Evolutionary conservation across 495 filamentous ascomycete genomes (phyloP).

Genomic region (Neurospora sp.): DNA sequence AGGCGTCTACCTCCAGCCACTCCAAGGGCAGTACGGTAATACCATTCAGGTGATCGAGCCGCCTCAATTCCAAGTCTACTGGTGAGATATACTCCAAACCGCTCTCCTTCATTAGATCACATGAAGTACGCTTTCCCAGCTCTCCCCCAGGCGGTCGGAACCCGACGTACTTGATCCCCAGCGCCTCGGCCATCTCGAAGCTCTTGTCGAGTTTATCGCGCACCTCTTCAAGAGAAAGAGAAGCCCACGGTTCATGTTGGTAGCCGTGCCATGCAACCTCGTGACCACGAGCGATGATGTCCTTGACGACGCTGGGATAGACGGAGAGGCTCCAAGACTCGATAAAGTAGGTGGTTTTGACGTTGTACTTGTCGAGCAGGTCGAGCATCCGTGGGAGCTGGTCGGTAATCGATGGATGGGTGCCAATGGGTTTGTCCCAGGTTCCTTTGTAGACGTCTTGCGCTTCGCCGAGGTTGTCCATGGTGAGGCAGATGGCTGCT

Average conservation of each 20-base stretch:
- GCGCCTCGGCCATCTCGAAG: slow-evolving; percentile 6
- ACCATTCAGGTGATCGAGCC: neutral
- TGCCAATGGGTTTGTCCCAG: slow-evolving; percentile 21
- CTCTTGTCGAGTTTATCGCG: slow-evolving; percentile 14
- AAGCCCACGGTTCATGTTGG: slow-evolving; percentile 23
- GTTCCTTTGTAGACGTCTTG: slow-evolving; percentile 18
- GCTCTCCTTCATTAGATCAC: slow-evolving; percentile 9
- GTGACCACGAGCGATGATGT: slow-evolving; percentile 12
- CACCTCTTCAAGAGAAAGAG: slow-evolving; percentile 9
- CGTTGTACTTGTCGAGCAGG: slow-evolving; percentile 13
- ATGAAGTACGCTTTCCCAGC: slow-evolving; percentile 16
- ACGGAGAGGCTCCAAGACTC: slow-evolving; percentile 26
- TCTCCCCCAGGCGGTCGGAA: slow-evolving; percentile 25
- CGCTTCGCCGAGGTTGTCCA: slow-evolving; percentile 33
- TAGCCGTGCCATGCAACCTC: slow-evolving; percentile 28
- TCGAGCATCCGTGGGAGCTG: slow-evolving; percentile 24
- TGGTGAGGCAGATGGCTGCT: slow-evolving; percentile 26
- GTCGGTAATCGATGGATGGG: slow-evolving; percentile 17
- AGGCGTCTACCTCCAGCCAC: slow-evolving; percentile 24
- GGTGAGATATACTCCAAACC: slow-evolving; percentile 20
- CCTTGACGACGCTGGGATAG: slow-evolving; percentile 14
- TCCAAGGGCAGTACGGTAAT: slow-evolving; percentile 25
- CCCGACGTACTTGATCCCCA: slow-evolving; percentile 15
- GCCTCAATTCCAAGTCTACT: neutral
- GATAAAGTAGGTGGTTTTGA: slow-evolving; percentile 25